phyloP scores from a whole-genome alignment of 2,329 filamentous ascomycete species.

The Ophiostoma sp. region DNA sequence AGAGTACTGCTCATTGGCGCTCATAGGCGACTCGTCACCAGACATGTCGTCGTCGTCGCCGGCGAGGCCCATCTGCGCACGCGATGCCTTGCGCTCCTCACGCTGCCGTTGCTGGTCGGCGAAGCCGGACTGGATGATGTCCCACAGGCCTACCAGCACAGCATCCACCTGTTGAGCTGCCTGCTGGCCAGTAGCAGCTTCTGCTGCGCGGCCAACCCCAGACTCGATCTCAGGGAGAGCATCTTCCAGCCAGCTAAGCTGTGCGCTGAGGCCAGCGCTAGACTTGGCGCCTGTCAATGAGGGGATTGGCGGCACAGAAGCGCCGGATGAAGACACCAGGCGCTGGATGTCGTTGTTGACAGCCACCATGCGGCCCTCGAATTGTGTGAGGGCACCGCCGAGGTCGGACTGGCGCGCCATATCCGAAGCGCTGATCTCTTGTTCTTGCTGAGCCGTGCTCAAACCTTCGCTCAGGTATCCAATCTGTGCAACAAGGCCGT shows the following conservation, averaged over 20 bases:
- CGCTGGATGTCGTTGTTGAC: conserved; percentile 61
- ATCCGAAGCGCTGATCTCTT: conserved; percentile 34
- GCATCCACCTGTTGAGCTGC: conserved; percentile 52
- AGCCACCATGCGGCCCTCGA: conserved; percentile 51
- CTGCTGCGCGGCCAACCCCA: conserved; percentile 38
- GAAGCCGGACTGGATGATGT: conserved; percentile 51
- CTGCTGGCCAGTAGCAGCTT: conserved; percentile 35
- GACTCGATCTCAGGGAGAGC: conserved; percentile 48
- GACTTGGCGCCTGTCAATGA: conserved; percentile 48
- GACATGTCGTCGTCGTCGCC: conserved; percentile 58
- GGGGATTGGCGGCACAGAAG: conserved; percentile 49
- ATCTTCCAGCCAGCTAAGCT: conserved; percentile 63
- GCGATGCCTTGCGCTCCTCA: conserved; percentile 47
- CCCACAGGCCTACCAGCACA: conserved; percentile 52
- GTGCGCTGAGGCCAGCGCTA: conserved; percentile 56
- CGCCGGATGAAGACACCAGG: conserved; percentile 44
- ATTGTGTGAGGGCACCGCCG: conserved; percentile 35
- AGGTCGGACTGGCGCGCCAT: conserved; percentile 27
- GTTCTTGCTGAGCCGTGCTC: conserved; percentile 53
- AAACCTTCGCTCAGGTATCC: conserved; percentile 66
- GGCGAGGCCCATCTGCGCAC: conserved; percentile 51
- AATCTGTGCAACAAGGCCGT: conserved; percentile 53
- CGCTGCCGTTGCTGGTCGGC: conserved; percentile 51
- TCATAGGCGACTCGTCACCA: conserved; percentile 55
- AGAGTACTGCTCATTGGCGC: conserved; percentile 59